phyloP scores from a whole-genome alignment of 176 grass and related monocot species.

The Metroxylon sagu region DNA sequence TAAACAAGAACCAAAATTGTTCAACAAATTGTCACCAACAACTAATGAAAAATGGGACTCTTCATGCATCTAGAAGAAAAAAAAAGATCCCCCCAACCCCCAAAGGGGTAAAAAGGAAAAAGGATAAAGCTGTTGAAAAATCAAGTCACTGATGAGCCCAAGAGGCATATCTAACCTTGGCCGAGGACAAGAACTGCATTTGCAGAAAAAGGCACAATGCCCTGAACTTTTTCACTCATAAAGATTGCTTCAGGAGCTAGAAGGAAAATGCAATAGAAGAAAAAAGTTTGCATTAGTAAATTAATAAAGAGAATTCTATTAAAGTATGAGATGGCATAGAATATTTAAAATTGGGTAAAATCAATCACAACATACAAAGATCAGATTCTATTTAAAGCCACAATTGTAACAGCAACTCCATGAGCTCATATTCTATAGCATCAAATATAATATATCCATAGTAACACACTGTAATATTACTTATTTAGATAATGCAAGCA shows the following conservation, averaged over 20 bases:
- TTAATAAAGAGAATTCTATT: conserved; percentile 1
- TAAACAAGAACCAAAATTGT: conserved; percentile 16
- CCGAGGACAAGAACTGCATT: conserved; percentile 72
- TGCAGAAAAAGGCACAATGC: conserved; percentile 67
- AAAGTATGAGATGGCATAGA: background rate
- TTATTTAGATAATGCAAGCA: no score
- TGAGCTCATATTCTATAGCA: no score
- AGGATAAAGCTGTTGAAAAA: background rate
- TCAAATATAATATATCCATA: no score
- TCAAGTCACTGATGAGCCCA: background rate
- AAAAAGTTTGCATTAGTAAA: conserved; percentile 8
- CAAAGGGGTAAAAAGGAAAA: background rate
- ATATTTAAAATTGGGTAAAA: no score
- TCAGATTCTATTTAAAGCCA: no score
- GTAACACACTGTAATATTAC: no score
- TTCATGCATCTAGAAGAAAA: background rate
- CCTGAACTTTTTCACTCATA: conserved; percentile 63
- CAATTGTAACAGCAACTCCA: no score
- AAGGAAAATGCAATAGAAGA: conserved; percentile 20
- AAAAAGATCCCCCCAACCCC: background rate
- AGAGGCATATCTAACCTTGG: conserved; percentile 45
- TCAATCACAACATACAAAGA: no score
- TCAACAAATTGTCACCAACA: background rate
- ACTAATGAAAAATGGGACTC: conserved; percentile 2
- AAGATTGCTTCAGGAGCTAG: conserved; percentile 82